phyloP scores from a whole-genome alignment of 306 rosid genomes.

The Prunus mira region DNA sequence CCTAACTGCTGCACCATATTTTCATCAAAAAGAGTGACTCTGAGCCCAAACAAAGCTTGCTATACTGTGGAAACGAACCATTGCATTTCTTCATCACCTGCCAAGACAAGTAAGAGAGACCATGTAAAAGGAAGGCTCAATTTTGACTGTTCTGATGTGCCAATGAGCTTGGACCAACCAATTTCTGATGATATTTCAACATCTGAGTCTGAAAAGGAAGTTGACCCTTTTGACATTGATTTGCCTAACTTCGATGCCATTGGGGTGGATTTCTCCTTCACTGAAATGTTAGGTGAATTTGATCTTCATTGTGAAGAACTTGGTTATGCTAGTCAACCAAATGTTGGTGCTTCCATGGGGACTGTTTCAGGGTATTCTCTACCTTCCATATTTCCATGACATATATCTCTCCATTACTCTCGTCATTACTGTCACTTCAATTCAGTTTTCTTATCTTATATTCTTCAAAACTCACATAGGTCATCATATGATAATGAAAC shows the following conservation, averaged over 20 bases:
- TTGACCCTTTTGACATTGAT: slow-evolving; percentile 51
- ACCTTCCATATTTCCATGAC: slow-evolving; percentile 14
- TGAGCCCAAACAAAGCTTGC: slow-evolving; percentile 70
- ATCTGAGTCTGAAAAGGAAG: slow-evolving; percentile 48
- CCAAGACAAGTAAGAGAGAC: slow-evolving; percentile 52
- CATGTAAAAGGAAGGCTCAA: slow-evolving; percentile 75
- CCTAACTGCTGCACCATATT: slow-evolving; percentile 63
- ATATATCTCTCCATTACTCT: neutral
- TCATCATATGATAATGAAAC: slow-evolving; percentile 46
- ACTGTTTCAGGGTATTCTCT: slow-evolving; percentile 60
- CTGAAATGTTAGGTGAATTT: slow-evolving; percentile 60
- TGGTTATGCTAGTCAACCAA: slow-evolving; percentile 45
- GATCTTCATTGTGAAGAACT: slow-evolving; percentile 53
- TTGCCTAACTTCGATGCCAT: slow-evolving; percentile 52
- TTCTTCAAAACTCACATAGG: slow-evolving; percentile 27
- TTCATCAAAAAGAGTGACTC: slow-evolving; percentile 73
- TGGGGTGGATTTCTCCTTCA: slow-evolving; percentile 61
- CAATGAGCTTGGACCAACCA: slow-evolving; percentile 29
- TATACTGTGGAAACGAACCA: slow-evolving; percentile 55
- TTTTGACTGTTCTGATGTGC: slow-evolving; percentile 51
- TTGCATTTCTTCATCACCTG: slow-evolving; percentile 61
- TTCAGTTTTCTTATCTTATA: slow-evolving; percentile 9
- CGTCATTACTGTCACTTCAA: neutral
- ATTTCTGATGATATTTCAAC: slow-evolving; percentile 36
- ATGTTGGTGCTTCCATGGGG: slow-evolving; percentile 31